These are phyloP conservation scores for Annulohypoxylon maeteangense DNA, from an alignment of 495 filamentous ascomycete genomes.

Conservation along the genomic window DNA sequence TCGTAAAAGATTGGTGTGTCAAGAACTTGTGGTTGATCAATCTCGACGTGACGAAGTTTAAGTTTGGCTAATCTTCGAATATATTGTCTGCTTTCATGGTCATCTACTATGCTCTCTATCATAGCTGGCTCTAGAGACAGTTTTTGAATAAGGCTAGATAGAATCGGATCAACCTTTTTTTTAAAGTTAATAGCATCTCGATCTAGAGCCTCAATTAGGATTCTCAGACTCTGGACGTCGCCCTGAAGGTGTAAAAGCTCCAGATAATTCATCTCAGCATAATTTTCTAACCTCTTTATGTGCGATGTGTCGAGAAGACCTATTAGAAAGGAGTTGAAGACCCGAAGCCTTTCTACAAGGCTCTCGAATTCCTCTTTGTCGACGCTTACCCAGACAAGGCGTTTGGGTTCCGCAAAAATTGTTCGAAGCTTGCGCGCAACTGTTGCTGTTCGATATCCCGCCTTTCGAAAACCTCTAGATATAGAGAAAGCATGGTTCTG, in stretches of 20 bases:
- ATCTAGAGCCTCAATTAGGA: constrained; percentile 3
- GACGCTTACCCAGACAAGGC: not conserved
- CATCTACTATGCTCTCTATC: not conserved
- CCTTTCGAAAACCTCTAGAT: not conserved
- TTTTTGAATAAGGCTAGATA: not conserved
- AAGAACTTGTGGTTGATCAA: not conserved
- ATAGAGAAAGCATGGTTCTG: too few relatives aligned
- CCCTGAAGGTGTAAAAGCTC: constrained; percentile 2
- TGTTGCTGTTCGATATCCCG: not conserved
- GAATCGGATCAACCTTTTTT: not conserved
- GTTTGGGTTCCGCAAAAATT: constrained; percentile 2
- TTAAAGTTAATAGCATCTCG: not conserved
- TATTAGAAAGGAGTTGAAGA: not conserved
- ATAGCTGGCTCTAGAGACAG: not conserved
- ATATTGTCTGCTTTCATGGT: not conserved
- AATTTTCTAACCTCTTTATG: not conserved
- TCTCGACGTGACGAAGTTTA: constrained; percentile 15
- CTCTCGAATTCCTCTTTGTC: not conserved
- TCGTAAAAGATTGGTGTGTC: not conserved
- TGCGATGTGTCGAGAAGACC: not conserved
- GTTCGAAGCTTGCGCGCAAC: constrained; percentile 4
- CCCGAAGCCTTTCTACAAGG: not conserved
- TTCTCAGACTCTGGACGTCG: constrained; percentile 5
- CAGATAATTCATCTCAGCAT: not conserved
- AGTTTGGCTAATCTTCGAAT: not conserved